Percentiles rank a stretch among this genome's conserved stretches.
Evolutionary conservation across 2,329 filamentous ascomycete species (phyloP).

Genomic region (Neodidymelliopsis sp.): DNA sequence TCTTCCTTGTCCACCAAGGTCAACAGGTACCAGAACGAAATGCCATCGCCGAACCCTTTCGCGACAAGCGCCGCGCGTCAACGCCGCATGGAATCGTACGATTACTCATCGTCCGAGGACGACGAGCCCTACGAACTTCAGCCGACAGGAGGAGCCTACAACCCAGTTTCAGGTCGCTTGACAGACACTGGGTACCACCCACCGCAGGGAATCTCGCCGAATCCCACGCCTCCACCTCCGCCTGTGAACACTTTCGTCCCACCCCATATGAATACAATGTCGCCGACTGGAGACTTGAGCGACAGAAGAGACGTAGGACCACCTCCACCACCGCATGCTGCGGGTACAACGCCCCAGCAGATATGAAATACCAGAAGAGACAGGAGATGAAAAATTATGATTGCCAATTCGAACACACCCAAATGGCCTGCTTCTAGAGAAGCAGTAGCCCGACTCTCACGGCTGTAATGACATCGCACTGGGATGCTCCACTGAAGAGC

Average conservation of each 20-base stretch:
- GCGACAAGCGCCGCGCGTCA: constrained; percentile 31
- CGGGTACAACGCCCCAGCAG: constrained; percentile 39
- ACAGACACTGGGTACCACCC: constrained; percentile 49
- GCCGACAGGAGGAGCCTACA: constrained; percentile 37
- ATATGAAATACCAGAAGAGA: constrained; percentile 21
- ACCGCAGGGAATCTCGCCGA: constrained; percentile 38
- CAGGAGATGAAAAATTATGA: not conserved
- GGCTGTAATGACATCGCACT: constrained; percentile 19
- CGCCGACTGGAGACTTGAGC: constrained; percentile 39
- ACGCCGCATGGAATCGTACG: constrained; percentile 45
- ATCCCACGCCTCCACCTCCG: constrained; percentile 43
- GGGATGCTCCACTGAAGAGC: constrained; percentile 7
- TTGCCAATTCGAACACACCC: constrained; percentile 7
- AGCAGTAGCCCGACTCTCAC: constrained; percentile 12
- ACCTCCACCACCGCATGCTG: constrained; percentile 39
- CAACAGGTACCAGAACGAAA: constrained; percentile 41
- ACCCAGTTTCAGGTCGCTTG: constrained; percentile 42
- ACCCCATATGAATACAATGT: constrained; percentile 20
- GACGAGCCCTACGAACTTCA: constrained; percentile 49
- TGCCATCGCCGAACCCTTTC: constrained; percentile 46
- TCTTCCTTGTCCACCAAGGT: constrained; percentile 42
- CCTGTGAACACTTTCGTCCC: constrained; percentile 19
- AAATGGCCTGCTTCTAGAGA: constrained; percentile 3
- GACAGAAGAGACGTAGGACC: constrained; percentile 36
- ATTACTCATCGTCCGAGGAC: constrained; percentile 50